Conservation (phyloP, 2,329 filamentous ascomycete species). For the Colletotrichum sp. region DNA sequence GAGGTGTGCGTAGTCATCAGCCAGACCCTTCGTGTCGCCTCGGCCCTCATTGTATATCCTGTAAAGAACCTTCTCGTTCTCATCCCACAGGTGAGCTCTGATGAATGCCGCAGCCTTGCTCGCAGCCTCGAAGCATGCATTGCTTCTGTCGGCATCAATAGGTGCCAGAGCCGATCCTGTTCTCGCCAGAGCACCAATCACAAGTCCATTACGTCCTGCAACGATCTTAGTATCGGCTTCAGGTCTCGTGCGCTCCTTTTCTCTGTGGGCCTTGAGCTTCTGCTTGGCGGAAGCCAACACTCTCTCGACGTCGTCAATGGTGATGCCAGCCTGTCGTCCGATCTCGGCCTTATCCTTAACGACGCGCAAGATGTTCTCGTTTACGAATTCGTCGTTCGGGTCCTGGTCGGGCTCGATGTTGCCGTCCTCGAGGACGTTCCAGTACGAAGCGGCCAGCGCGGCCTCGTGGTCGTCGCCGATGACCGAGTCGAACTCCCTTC, state of each 20-base stretch:
- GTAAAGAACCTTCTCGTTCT: slow-evolving; percentile 65
- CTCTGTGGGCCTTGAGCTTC: slow-evolving; percentile 74
- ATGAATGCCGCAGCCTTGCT: slow-evolving; percentile 75
- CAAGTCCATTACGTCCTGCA: slow-evolving; percentile 86
- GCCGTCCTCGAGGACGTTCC: slow-evolving; percentile 82
- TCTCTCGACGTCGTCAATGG: slow-evolving; percentile 70
- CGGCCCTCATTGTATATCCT: slow-evolving; percentile 74
- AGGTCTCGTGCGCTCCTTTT: slow-evolving; percentile 77
- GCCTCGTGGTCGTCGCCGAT: slow-evolving; percentile 57
- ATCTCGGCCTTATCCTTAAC: slow-evolving; percentile 71
- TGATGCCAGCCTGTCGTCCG: slow-evolving; percentile 75
- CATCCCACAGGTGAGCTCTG: slow-evolving; percentile 74
- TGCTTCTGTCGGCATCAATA: slow-evolving; percentile 61
- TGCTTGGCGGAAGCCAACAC: slow-evolving; percentile 71
- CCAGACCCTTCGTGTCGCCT: slow-evolving; percentile 75
- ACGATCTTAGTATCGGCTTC: slow-evolving; percentile 88
- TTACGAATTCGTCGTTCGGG: slow-evolving; percentile 91
- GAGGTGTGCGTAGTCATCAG: slow-evolving; percentile 94
- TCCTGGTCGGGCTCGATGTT: slow-evolving; percentile 86
- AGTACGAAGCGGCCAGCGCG: slow-evolving; percentile 80
- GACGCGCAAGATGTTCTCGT: slow-evolving; percentile 86
- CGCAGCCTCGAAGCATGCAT: slow-evolving; percentile 69
- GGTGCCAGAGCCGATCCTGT: slow-evolving; percentile 71
- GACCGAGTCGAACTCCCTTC: slow-evolving; percentile 82
- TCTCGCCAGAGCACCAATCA: slow-evolving; percentile 81